Percentiles rank a stretch among this genome's conserved stretches.
Conservation (phyloP, 352 stramenopile genomes). For the Thraustotheca clavata region DNA sequence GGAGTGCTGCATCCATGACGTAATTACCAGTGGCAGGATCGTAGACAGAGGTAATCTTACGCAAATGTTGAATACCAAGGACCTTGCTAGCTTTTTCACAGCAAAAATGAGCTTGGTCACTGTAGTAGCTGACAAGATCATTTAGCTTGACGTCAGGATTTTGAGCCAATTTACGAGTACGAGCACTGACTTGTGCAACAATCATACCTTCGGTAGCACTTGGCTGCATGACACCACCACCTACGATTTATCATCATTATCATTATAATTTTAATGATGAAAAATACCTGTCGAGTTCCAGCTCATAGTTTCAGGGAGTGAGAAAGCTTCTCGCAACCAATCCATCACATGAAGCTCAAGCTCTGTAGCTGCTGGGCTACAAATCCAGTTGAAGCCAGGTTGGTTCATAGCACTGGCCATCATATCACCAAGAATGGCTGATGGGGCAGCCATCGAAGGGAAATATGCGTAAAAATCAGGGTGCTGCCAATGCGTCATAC, state of each 20-base stretch:
- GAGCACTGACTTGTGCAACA: slow-evolving; percentile 25
- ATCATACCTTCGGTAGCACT: slow-evolving; percentile 41
- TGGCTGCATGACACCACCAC: slow-evolving; percentile 59
- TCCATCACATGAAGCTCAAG: slow-evolving; percentile 61
- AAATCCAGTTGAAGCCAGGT: slow-evolving; percentile 34
- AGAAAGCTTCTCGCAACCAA: slow-evolving; percentile 51
- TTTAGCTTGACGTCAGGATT: slow-evolving; percentile 2
- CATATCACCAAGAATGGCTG: slow-evolving; percentile 45
- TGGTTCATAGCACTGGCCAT: slow-evolving; percentile 25
- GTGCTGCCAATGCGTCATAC: slow-evolving; percentile 58
- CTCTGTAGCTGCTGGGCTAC: slow-evolving; percentile 47
- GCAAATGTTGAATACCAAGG: slow-evolving; percentile 46
- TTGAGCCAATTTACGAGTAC: slow-evolving; percentile 3
- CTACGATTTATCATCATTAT: too few relatives aligned
- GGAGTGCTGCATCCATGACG: slow-evolving; percentile 33
- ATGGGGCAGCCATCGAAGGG: slow-evolving; percentile 39
- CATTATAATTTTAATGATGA: too few relatives aligned
- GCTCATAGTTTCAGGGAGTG: slow-evolving; percentile 45
- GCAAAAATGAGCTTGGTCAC: slow-evolving; percentile 62
- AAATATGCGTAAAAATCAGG: slow-evolving; percentile 65
- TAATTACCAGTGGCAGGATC: slow-evolving; percentile 49
- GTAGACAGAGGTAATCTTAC: slow-evolving; percentile 39
- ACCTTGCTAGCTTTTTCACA: slow-evolving; percentile 62
- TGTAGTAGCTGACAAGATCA: slow-evolving; percentile 53
- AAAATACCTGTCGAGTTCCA: too few relatives aligned